Evolutionary conservation across 139 green algal species (phyloP), one percentile per base, ranked within the genome.

Genomic region (Chlamydomonas sp.): DNA sequence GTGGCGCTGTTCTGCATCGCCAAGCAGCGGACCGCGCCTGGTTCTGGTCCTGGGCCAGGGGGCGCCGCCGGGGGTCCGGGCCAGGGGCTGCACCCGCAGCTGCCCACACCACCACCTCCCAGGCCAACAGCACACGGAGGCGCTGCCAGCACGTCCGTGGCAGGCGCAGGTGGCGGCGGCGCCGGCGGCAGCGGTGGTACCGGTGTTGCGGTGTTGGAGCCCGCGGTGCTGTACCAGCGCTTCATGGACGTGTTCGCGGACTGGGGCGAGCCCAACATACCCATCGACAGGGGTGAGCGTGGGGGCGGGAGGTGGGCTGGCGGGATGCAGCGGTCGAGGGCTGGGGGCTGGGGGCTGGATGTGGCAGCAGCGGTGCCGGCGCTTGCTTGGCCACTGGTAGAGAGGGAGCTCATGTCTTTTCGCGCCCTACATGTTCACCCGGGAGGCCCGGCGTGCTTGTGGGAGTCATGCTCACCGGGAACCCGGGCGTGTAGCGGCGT

Each of bases 1-100:
- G 94, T 98, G 49, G 92, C 92, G 3, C 91, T 98, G 20, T 97
- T 98, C 84, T 97, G 93, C 82, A 93, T 98, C 31, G 95, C 93
- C 68, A 94, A 95, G 83, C 10, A 49, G 31, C n/a, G 60, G 59
- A 92, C 68, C 91, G 93, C 80, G 64, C 84, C 66, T 49, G 31
- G 31, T 49, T 49, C 31, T 49, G 31, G 31, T 49, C 31, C 31
- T 49, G 31, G 31, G 31, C 31, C 31, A 49, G 31, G 31, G 31
- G 31, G 31, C 31, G 31, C 31, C 31, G 31, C 31, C 31, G 31
- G 0, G 31, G 31, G 31, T 49, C 31, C 31, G 31, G 31, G 31
- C 31, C 31, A 49, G 31, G 31, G 31, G 31, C 31, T 49, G 31
- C 31, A 49, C 31, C 31, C 31, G 31, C 31, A 49, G 57, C 63